Conservation (phyloP, 805 yeast species). For the Monosporozyma unispora region DNA sequence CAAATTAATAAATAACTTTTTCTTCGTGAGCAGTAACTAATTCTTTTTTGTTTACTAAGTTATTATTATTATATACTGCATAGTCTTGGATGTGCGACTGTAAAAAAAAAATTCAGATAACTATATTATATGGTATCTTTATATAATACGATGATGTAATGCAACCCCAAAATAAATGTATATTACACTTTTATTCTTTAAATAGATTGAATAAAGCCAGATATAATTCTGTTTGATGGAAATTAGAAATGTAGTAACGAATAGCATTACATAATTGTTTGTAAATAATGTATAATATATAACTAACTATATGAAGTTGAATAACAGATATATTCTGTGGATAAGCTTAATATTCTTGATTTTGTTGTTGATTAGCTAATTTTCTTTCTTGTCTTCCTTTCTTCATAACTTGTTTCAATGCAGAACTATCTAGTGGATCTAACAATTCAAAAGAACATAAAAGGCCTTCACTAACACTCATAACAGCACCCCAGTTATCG, state of each 20-base stretch:
- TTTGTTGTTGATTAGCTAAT: conserved; percentile 38
- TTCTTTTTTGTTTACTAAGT: not conserved
- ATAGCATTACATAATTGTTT: not conserved
- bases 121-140: not conserved
- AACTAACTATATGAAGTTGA: not conserved
- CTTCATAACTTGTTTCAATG: conserved; percentile 89
- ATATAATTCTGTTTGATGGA: not conserved
- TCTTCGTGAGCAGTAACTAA: not conserved
- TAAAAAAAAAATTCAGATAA: not conserved
- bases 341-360: conserved; percentile 6
- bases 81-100: not conserved
- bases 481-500: conserved; percentile 94
- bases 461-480: conserved; percentile 90
- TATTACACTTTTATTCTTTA: not conserved
- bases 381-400: conserved; percentile 85
- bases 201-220: no score
- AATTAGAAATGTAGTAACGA: not conserved
- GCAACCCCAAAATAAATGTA: not conserved
- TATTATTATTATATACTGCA: not conserved
- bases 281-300: not conserved
- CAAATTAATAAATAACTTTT: not conserved
- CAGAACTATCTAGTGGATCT: conserved; percentile 89
- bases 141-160: not conserved
- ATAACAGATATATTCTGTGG: no score
- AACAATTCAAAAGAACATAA: conserved; percentile 86